Percentiles rank a stretch among this genome's conserved stretches.
Conservation (phyloP, 306 rosid species). For the Lotus japonicus region DNA sequence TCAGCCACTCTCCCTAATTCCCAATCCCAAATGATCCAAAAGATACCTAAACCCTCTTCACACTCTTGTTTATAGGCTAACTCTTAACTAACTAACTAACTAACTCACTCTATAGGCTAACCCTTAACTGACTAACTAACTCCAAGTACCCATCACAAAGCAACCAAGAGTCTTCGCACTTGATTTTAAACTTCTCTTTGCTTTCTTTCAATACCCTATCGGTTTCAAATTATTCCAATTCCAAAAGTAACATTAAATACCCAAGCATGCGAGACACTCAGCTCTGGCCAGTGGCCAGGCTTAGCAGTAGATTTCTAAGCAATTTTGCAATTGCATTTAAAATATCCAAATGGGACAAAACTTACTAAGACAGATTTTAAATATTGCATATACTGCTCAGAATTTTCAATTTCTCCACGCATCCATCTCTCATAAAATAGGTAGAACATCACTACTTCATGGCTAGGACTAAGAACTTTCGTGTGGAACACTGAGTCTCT, state of each 20-base stretch:
- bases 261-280: constrained; percentile 15
- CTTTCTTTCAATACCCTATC: background rate
- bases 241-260: background rate
- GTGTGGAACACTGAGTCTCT: constrained; percentile 27
- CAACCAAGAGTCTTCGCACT: background rate
- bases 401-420: constrained; percentile 49
- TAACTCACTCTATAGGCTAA: too few relatives aligned
- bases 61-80: too few relatives aligned
- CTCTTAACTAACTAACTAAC: too few relatives aligned
- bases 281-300: constrained; percentile 12
- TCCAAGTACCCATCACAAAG: too few relatives aligned
- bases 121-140: too few relatives aligned
- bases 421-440: constrained; percentile 75
- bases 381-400: constrained; percentile 37
- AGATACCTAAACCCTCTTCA: too few relatives aligned
- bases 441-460: constrained; percentile 59
- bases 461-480: constrained; percentile 29
- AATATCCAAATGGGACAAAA: constrained; percentile 6
- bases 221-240: background rate
- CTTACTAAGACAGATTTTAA: constrained; percentile 58
- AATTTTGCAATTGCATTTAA: background rate
- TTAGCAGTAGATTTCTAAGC: constrained; percentile 1
- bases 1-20: too few relatives aligned
- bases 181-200: background rate
- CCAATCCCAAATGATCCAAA: too few relatives aligned